Conservation (phyloP, 1,139 yeast genomes). For the Geotrichum cucujoidarum region DNA sequence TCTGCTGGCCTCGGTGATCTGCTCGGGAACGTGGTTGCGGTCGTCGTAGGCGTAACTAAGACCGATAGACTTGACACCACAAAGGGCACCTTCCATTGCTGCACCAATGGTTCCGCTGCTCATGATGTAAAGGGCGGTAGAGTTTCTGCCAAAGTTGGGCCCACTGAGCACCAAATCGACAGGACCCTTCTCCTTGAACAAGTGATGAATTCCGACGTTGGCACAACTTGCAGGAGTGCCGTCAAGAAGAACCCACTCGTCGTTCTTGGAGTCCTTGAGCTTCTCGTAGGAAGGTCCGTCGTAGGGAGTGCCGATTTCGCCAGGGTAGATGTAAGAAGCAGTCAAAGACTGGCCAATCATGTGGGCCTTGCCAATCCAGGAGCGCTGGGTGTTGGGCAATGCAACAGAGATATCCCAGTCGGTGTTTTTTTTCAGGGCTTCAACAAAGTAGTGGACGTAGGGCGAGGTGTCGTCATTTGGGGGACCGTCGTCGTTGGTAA, state of each 20-base stretch:
- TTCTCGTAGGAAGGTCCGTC: constrained; percentile 62
- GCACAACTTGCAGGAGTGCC: constrained; percentile 97
- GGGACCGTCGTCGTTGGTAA: constrained; percentile 96
- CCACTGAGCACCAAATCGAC: constrained; percentile 88
- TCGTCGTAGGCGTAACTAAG: constrained; percentile 71
- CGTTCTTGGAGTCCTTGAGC: constrained; percentile 38
- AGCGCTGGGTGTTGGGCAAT: constrained; percentile 60
- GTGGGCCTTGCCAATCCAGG: constrained; percentile 98
- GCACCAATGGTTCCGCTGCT: constrained; percentile 98
- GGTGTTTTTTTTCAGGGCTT: constrained; percentile 57
- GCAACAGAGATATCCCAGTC: constrained; percentile 84
- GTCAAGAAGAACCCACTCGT: constrained; percentile 82
- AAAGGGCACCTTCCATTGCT: constrained; percentile 87
- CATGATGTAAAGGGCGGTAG: constrained; percentile 82
- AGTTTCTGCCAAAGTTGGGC: constrained; percentile 91
- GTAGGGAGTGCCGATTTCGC: constrained; percentile 43
- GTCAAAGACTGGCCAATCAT: constrained; percentile 76
- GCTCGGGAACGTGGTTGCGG: constrained; percentile 48
- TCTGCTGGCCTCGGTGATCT: constrained; percentile 61
- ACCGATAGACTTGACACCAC: constrained; percentile 72
- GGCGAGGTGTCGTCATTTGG: constrained; percentile 78
- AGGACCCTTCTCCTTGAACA: constrained; percentile 51
- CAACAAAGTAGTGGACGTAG: constrained; percentile 74
- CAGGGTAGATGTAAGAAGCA: constrained; percentile 52
- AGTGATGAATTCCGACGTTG: constrained; percentile 79